Evolutionary conservation across 768 basidiomycete species (phyloP).

Genomic region (Kwoniella bestiolae): DNA sequence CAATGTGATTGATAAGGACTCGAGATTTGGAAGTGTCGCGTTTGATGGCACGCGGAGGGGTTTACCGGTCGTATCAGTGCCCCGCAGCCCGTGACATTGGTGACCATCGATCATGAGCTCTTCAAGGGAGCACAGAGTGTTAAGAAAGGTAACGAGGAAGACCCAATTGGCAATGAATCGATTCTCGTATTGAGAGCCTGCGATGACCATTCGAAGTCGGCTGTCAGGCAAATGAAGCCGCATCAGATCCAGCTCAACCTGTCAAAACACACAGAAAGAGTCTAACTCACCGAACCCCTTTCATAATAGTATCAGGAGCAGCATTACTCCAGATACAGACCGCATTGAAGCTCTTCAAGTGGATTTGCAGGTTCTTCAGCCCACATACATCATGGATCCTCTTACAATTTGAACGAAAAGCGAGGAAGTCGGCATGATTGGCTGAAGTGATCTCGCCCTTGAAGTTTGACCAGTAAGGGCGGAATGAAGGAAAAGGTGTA

Average conservation of each 20-base stretch:
- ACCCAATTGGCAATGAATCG: neutral
- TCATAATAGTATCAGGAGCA: neutral
- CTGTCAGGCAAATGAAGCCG: neutral
- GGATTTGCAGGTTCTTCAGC: neutral
- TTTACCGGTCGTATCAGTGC: too few species aligned
- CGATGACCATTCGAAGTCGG: neutral
- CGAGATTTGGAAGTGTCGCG: neutral
- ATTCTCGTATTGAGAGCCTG: neutral
- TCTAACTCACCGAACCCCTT: neutral
- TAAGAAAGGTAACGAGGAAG: neutral
- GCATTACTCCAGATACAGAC: neutral
- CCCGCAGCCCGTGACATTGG: too few species aligned
- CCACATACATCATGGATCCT: neutral
- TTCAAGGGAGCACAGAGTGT: neutral
- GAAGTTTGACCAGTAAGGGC: slow-evolving; percentile 11
- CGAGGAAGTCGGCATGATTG: neutral
- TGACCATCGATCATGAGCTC: neutral
- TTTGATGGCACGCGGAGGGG: neutral
- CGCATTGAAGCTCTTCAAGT: neutral
- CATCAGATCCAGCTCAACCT: too few species aligned
- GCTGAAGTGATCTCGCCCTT: neutral
- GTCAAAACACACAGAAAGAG: too few species aligned
- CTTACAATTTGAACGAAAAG: neutral
- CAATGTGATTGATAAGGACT: neutral
- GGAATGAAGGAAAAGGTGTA: slow-evolving; percentile 4